Evolutionary conservation across 306 rosid genomes (phyloP).

Genomic region (Acacia confusa): DNA sequence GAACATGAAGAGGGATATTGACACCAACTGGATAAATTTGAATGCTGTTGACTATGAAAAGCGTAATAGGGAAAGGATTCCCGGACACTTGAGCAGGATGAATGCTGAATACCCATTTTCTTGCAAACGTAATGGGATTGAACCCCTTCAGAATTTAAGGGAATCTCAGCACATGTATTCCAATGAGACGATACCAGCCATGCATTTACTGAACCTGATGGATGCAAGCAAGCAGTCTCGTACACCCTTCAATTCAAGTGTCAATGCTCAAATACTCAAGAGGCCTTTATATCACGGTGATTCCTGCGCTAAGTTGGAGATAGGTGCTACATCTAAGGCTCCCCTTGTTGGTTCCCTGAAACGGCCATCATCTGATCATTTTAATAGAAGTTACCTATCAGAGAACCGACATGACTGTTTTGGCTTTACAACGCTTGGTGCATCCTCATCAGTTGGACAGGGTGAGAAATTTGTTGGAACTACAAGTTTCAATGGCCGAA

Average conservation of each 20-base stretch:
- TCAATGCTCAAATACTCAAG: constrained; percentile 51
- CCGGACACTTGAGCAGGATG: constrained; percentile 56
- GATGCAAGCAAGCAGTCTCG: constrained; percentile 82
- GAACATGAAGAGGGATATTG: constrained; percentile 50
- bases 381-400: constrained; percentile 42
- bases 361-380: constrained; percentile 48
- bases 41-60: constrained; percentile 55
- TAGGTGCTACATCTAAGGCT: constrained; percentile 53
- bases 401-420: constrained; percentile 60
- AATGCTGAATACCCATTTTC: constrained; percentile 57
- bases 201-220: constrained; percentile 99
- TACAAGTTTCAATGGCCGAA: constrained; percentile 45
- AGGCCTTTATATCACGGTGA: constrained; percentile 56
- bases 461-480: constrained; percentile 39
- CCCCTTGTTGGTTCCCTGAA: constrained; percentile 42
- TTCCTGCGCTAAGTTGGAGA: constrained; percentile 53
- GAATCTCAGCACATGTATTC: constrained; percentile 79
- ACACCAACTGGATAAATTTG: constrained; percentile 49
- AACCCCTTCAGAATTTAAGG: constrained; percentile 53
- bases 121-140: constrained; percentile 53
- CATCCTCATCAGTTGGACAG: constrained; percentile 57
- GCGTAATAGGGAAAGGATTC: constrained; percentile 45
- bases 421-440: constrained; percentile 46
- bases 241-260: constrained; percentile 55
- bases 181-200: constrained; percentile 90